These are phyloP conservation scores for Gillenia trifoliata DNA, from an alignment of 306 rosid species.

Conservation along the genomic window DNA sequence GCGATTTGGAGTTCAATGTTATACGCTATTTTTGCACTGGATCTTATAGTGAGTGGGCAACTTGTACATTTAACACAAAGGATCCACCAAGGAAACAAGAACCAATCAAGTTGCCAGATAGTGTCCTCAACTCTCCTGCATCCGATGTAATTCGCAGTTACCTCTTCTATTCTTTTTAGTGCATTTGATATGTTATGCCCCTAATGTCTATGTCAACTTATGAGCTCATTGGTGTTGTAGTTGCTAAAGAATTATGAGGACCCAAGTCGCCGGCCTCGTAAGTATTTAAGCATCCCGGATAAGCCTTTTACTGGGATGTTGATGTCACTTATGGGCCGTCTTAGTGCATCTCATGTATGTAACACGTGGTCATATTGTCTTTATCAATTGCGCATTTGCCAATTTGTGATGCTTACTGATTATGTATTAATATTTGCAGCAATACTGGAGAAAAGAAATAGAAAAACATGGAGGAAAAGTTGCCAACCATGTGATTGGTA, in stretches of 20 bases:
- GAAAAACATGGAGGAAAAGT: slow-evolving; percentile 76
- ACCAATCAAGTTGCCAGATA: slow-evolving; percentile 51
- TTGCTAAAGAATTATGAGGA: slow-evolving; percentile 66
- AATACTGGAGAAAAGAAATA: slow-evolving; percentile 60
- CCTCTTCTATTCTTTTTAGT: neutral
- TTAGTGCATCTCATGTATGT: slow-evolving; percentile 61
- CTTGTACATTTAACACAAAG: slow-evolving; percentile 62
- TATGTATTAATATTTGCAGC: slow-evolving; percentile 27
- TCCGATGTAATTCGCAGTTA: slow-evolving; percentile 43
- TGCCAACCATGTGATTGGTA: slow-evolving; percentile 60
- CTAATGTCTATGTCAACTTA: neutral
- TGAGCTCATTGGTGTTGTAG: slow-evolving; percentile 23
- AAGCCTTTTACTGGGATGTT: slow-evolving; percentile 70
- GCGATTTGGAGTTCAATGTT: slow-evolving; percentile 64
- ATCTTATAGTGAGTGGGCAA: slow-evolving; percentile 71
- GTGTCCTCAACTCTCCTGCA: slow-evolving; percentile 46
- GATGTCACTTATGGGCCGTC: slow-evolving; percentile 82
- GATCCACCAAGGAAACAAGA: slow-evolving; percentile 72
- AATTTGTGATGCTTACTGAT: neutral
- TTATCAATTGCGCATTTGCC: neutral
- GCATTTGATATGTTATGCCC: neutral
- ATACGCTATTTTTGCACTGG: slow-evolving; percentile 56
- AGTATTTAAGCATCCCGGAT: slow-evolving; percentile 43
- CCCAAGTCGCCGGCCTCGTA: slow-evolving; percentile 37
- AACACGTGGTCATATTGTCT: neutral